phyloP scores from a whole-genome alignment of 1,284 basidiomycete genomes.

The Tetrapyrgos nigripes region DNA sequence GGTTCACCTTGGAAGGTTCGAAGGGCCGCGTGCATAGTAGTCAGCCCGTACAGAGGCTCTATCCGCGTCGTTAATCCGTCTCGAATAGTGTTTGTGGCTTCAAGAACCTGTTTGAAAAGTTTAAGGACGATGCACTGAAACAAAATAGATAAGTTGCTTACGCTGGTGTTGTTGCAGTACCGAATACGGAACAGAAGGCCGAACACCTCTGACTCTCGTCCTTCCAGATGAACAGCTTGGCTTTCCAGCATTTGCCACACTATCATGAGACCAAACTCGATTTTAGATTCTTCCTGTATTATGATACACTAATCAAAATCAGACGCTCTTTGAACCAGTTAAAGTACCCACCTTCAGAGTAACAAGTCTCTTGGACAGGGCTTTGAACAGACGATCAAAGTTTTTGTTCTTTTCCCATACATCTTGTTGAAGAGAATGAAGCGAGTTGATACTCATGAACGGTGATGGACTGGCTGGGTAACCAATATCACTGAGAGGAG shows the following conservation, averaged over 20 bases:
- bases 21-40: slow-evolving; percentile 76
- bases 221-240: slow-evolving; percentile 71
- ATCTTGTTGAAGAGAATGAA: slow-evolving; percentile 52
- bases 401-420: slow-evolving; percentile 72
- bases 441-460: slow-evolving; percentile 45
- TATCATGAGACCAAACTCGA: slow-evolving; percentile 77
- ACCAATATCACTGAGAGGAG: slow-evolving; percentile 47
- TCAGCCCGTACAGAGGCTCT: slow-evolving; percentile 84
- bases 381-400: slow-evolving; percentile 70
- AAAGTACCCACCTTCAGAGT: slow-evolving; percentile 56
- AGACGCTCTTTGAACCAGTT: slow-evolving; percentile 16
- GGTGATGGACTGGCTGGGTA: slow-evolving; percentile 58
- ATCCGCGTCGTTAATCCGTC: slow-evolving; percentile 72
- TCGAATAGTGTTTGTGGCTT: slow-evolving; percentile 80
- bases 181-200: slow-evolving; percentile 65
- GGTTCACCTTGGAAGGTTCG: slow-evolving; percentile 64
- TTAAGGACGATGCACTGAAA: background rate
- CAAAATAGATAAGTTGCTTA: slow-evolving; percentile 38
- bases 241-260: slow-evolving; percentile 80
- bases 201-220: slow-evolving; percentile 75
- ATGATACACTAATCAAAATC: slow-evolving; percentile 18
- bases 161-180: slow-evolving; percentile 72
- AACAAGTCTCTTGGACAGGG: slow-evolving; percentile 64
- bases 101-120: slow-evolving; percentile 61
- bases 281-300: slow-evolving; percentile 59